These are phyloP conservation scores for Gelatoporia subvermispora DNA, from an alignment of 768 basidiomycete genomes.

Conservation along the genomic window DNA sequence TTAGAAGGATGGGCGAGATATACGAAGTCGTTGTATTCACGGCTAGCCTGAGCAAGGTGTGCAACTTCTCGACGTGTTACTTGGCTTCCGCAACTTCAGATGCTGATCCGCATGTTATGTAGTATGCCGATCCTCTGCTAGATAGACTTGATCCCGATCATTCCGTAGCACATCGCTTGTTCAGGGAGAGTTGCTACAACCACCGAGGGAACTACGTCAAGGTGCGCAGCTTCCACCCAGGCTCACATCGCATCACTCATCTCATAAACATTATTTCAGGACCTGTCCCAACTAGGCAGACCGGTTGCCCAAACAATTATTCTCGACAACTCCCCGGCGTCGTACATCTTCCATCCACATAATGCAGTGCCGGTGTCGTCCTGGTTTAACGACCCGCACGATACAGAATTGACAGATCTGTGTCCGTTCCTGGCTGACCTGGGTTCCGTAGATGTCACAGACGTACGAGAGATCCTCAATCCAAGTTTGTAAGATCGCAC, in stretches of 20 bases:
- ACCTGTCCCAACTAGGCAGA: constrained; percentile 93
- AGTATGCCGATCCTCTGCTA: constrained; percentile 98
- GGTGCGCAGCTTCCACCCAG: constrained; percentile 38
- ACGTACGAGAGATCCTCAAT: constrained; percentile 59
- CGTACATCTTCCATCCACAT: constrained; percentile 98
- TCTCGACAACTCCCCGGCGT: constrained; percentile 97
- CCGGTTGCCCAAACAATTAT: constrained; percentile 94
- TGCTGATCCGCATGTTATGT: not conserved
- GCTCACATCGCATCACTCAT: not conserved
- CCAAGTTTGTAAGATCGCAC: constrained; percentile 9
- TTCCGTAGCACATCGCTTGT: constrained; percentile 89
- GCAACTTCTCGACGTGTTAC: constrained; percentile 9
- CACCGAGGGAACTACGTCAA: constrained; percentile 99
- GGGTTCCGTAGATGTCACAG: constrained; percentile 39
- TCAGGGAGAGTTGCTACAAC: constrained; percentile 98
- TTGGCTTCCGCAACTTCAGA: not conserved
- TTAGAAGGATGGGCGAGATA: constrained; percentile 96
- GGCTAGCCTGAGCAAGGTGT: constrained; percentile 91
- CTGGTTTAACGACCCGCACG: constrained; percentile 99
- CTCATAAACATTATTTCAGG: constrained; percentile 41
- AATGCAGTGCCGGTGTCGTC: constrained; percentile 98
- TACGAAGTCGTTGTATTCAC: constrained; percentile 99
- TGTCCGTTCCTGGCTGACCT: constrained; percentile 93
- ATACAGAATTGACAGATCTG: constrained; percentile 93
- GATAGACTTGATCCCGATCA: constrained; percentile 93